Evolutionary conservation across 2,329 filamentous ascomycete genomes (phyloP).

Genomic region (Arthrobotrys entomopaga): DNA sequence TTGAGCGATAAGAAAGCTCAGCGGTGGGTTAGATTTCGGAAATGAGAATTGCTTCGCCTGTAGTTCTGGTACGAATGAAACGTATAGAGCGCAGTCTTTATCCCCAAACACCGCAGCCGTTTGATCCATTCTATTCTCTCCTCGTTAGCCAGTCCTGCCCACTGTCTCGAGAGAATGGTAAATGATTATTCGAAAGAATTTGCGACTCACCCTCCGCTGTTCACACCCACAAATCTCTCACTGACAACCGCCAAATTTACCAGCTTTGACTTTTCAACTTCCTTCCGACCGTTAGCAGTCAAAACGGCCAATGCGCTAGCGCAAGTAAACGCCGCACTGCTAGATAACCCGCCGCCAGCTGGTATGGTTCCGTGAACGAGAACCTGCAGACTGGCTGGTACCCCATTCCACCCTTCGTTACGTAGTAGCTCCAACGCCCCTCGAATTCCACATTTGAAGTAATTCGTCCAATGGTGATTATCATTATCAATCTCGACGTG

Average conservation of each 20-base stretch:
- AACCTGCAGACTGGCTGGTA: conserved; percentile 82
- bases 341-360: conserved; percentile 89
- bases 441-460: conserved; percentile 91
- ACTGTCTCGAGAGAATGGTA: neutral
- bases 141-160: neutral
- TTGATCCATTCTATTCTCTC: conserved; percentile 83
- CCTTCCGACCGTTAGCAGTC: conserved; percentile 79
- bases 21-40: conserved; percentile 80
- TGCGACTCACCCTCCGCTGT: conserved; percentile 81
- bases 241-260: conserved; percentile 94
- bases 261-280: conserved; percentile 88
- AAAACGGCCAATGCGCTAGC: conserved; percentile 88
- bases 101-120: conserved; percentile 93
- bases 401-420: conserved; percentile 72
- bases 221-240: conserved; percentile 92
- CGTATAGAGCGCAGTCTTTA: conserved; percentile 85
- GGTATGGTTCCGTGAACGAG: conserved; percentile 92
- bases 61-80: conserved; percentile 85
- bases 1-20: conserved; percentile 93
- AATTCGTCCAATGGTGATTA: conserved; percentile 94
- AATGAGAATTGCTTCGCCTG: conserved; percentile 81
- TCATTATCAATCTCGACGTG: conserved; percentile 83
- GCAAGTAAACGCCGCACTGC: conserved; percentile 92
- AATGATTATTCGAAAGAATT: neutral
- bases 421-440: conserved; percentile 82